These are phyloP conservation scores for Aspergillus novofumigatus DNA, from an alignment of 2,329 filamentous ascomycete genomes.

Conservation along the genomic window DNA sequence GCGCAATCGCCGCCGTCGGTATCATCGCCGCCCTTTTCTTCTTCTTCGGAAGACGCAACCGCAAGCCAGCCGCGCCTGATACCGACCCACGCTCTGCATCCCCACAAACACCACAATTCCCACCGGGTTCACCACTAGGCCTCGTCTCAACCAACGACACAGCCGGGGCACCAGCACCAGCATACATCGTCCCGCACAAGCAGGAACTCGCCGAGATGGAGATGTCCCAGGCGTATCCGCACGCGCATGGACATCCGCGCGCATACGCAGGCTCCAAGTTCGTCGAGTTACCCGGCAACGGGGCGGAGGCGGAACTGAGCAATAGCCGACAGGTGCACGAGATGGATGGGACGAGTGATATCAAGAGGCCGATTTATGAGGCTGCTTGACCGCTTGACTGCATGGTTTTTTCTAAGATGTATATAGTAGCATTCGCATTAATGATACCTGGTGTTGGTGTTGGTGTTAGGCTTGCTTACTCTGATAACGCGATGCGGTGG, in stretches of 20 bases:
- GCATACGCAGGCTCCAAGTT: background rate
- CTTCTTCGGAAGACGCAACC: conserved; percentile 4
- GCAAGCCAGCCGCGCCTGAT: background rate
- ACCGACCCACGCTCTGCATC: background rate
- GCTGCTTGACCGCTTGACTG: background rate
- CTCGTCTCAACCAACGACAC: background rate
- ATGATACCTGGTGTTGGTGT: background rate
- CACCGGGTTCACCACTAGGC: background rate
- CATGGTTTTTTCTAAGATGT: background rate
- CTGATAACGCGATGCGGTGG: too few species aligned
- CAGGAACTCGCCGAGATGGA: background rate
- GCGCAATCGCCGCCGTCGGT: background rate
- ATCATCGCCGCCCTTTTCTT: conserved; percentile 4
- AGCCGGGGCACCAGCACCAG: background rate
- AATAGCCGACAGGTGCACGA: conserved; percentile 1
- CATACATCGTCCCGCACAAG: background rate
- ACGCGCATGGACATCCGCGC: background rate
- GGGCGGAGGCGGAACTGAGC: conserved; percentile 1
- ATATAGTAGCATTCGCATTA: background rate
- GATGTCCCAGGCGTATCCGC: background rate
- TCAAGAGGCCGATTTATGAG: background rate
- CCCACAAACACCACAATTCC: background rate
- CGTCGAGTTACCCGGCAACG: conserved; percentile 1
- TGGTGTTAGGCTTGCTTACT: background rate
- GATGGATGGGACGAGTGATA: conserved; percentile 1